Evolutionary conservation across 176 grass and related monocot genomes (phyloP), one percentile per base, ranked within the genome.

Genomic region (Ananas comosus): DNA sequence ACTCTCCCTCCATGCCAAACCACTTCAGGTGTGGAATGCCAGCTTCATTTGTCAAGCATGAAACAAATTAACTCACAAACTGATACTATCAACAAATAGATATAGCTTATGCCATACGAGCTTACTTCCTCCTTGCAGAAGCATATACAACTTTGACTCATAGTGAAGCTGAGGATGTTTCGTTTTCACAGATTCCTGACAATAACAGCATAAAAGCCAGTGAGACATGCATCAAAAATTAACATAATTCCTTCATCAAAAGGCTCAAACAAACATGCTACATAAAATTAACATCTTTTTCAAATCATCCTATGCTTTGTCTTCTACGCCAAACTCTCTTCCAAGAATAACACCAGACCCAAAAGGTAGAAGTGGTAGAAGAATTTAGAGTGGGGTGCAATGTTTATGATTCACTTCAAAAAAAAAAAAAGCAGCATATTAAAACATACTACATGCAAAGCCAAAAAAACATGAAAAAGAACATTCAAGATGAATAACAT

Each of bases 81-180:
- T 47, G 59, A 61, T 3, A 1, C 21, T 48, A 83, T 54, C 14
- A 83, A 19, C 63, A 19, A 48, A 64, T 70, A 47, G 23, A 33
- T 24, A 66, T 71, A n/a, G 68, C 18, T 33, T 24, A 23, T 9
- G 22, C 18, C 42, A 33, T 57, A 73, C 12, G 3, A 19, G 49
- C 91, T 91, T 96, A 96, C 91, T 91, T 83, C 91, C 88, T 14
- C 91, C 91, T 70, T 96, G 91, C 63, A 96, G 77, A 50, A 91
- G 80, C 85, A 91, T 96, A 78, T 96, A 96, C 27, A 96, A 84
- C 81, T 91, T 96, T 50, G 91, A 96, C 58, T 96, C 91, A 72
- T 96, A 96, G 48, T 96, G 91, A 53, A 96, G 77, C 57, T 96
- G 91, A 28, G 91, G 91, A 77, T 96, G 91, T 69, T 84, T 96